phyloP scores from a whole-genome alignment of 495 filamentous ascomycete genomes.

The Thermochaetoides thermophila region DNA sequence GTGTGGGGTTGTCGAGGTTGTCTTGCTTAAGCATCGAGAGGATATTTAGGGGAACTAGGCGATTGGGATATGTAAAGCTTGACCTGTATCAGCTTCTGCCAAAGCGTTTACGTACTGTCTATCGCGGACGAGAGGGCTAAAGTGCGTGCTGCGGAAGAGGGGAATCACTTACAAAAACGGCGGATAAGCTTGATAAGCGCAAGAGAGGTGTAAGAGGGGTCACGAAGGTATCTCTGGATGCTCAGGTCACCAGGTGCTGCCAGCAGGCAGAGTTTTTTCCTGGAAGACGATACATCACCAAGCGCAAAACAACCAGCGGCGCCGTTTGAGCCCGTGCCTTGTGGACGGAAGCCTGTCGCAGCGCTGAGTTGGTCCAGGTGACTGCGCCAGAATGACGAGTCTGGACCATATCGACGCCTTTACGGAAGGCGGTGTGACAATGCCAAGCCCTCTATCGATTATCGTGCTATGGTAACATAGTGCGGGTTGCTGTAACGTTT shows the following conservation, averaged over 20 bases:
- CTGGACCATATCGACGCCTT: conserved; percentile 2
- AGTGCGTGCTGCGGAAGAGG: too few relatives aligned
- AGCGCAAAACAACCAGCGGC: neutral
- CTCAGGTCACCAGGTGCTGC: conserved; percentile 7
- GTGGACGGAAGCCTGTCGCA: neutral
- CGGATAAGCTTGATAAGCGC: too few relatives aligned
- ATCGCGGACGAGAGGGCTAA: too few relatives aligned
- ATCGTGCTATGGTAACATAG: too few relatives aligned
- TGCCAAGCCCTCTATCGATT: conserved; percentile 5
- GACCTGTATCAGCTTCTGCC: too few relatives aligned
- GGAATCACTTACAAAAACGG: too few relatives aligned
- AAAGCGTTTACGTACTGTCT: too few relatives aligned
- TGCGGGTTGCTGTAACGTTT: too few relatives aligned
- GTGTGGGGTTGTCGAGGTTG: neutral
- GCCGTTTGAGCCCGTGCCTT: neutral
- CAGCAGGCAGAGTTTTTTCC: conserved; percentile 1
- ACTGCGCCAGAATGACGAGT: conserved; percentile 13
- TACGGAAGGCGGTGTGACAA: conserved; percentile 13
- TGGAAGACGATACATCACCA: neutral
- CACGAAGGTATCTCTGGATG: too few relatives aligned
- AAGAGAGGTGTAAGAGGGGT: too few relatives aligned
- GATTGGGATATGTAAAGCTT: too few relatives aligned
- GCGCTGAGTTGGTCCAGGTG: conserved; percentile 8
- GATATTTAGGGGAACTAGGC: too few relatives aligned
- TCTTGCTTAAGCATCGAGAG: conserved; percentile 2